These are phyloP conservation scores for Nakazawaea holstii DNA, from an alignment of 805 yeast species.

Conservation along the genomic window DNA sequence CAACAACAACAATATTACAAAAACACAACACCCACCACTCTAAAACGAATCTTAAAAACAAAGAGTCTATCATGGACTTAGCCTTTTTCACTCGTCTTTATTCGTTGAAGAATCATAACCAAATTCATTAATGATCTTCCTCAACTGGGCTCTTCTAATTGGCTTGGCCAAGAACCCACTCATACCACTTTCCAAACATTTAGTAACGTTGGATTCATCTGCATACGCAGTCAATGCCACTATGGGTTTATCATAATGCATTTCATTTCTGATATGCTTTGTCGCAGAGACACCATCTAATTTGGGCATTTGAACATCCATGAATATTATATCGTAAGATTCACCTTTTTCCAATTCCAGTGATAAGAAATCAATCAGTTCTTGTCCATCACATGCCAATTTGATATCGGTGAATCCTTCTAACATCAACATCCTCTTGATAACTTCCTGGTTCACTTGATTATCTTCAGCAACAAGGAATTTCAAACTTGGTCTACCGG, in stretches of 20 bases:
- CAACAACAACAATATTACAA: neutral
- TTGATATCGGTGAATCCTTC: constrained; percentile 74
- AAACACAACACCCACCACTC: neutral
- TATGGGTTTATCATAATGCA: constrained; percentile 65
- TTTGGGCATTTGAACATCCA: constrained; percentile 96
- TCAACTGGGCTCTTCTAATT: constrained; percentile 62
- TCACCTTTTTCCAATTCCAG: constrained; percentile 35
- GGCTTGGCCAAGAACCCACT: constrained; percentile 88
- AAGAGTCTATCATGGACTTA: constrained; percentile 17
- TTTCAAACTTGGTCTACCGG: constrained; percentile 27
- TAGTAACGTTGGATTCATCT: constrained; percentile 83
- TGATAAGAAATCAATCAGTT: constrained; percentile 69
- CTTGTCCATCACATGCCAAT: constrained; percentile 87
- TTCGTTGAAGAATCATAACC: neutral
- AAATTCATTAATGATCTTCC: constrained; percentile 47
- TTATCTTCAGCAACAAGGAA: constrained; percentile 94
- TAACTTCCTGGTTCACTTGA: constrained; percentile 89
- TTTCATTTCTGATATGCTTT: constrained; percentile 56
- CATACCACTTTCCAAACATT: constrained; percentile 89
- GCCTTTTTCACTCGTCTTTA: neutral
- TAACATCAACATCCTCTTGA: constrained; percentile 76
- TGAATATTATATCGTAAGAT: constrained; percentile 69
- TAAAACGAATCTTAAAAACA: neutral
- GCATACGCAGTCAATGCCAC: constrained; percentile 96
- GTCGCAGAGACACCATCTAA: constrained; percentile 89